A percentile compares a stretch with the other conserved stretches of the same genome.
Evolutionary conservation across 1,284 basidiomycete species (phyloP).

Genomic region (Heterobasidion parviporum): DNA sequence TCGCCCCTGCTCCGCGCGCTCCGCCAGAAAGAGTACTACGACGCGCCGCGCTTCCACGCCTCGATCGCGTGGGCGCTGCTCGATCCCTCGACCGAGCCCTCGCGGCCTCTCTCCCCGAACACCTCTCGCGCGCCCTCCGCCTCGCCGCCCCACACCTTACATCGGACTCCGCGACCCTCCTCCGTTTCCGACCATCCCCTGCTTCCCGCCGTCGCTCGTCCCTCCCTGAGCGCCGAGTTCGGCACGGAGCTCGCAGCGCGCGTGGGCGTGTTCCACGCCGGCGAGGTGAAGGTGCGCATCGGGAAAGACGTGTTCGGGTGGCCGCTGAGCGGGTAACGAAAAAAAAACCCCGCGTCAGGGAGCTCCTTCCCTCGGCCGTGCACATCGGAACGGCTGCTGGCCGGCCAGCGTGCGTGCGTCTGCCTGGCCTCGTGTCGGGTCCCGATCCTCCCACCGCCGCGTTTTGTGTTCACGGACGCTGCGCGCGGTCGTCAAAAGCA

Average conservation of each 20-base stretch:
- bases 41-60: constrained; percentile 67
- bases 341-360: too few relatives aligned
- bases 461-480: too few relatives aligned
- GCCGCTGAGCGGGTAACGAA: constrained; percentile 13
- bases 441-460: too few relatives aligned
- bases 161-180: background rate
- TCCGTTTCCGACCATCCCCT: constrained; percentile 37
- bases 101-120: background rate
- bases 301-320: constrained; percentile 53
- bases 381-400: too few relatives aligned
- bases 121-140: background rate
- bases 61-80: constrained; percentile 77
- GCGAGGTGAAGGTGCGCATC: constrained; percentile 50
- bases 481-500: too few relatives aligned
- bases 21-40: constrained; percentile 68
- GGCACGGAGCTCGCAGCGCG: constrained; percentile 28
- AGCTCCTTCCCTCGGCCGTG: too few relatives aligned
- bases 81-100: constrained; percentile 7
- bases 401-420: too few relatives aligned
- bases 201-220: constrained; percentile 42
- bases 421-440: too few relatives aligned
- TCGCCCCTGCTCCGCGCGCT: constrained; percentile 44
- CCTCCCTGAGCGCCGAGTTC: constrained; percentile 39
- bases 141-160: background rate
- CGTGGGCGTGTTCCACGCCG: constrained; percentile 42